Evolutionary conservation across 1,284 basidiomycete species (phyloP), one percentile per base, ranked within the genome.

Genomic region (Chalciporus piperatoides): DNA sequence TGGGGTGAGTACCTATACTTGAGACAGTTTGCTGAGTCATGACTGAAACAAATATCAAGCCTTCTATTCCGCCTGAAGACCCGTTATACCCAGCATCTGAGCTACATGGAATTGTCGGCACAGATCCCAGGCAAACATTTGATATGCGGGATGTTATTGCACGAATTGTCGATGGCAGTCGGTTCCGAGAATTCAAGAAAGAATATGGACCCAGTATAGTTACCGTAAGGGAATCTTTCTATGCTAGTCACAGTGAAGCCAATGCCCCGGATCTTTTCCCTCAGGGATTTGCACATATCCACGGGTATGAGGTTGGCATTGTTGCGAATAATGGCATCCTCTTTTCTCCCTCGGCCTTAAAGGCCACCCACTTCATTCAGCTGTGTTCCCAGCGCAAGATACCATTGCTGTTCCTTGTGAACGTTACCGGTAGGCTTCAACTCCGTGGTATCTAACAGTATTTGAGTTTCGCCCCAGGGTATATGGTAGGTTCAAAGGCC

Each of bases 121-220:
- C 91, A 10, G 92, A 96, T 63, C 78, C 89, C 19, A 81, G 89
- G 30, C 90, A 94, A 69, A 72, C 84, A 0, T 97, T 95, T 66
- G 93, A 97, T 67, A 93, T 97, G 84, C 79, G 91, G 41, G 93
- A 97, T 63, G 85, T 97, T 24, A 94, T 97, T 61, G 84, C 93
- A 12, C 84, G 94, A 23, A 72, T 95, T 40, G 92, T 95, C 4
- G 94, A 97, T 59, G 93, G 92, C 2, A 93, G 90, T 62, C 81
- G 84, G 50, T 95, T 97, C 68, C 79, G 92, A 56, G 94, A 97
- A 69, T 97, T 96, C 77, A 97, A 97, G 76, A 90, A 88, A 67
- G 92, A 94, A 63, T 97, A 96, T 64, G 94, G 92, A 12, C 74
- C 85, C 42, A 96, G 92, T 0, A 84, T 97, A 50, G 81, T 97